These are phyloP conservation scores for Tolypocladium ophioglossoides DNA, from an alignment of 2,329 filamentous ascomycete genomes.

Conservation along the genomic window DNA sequence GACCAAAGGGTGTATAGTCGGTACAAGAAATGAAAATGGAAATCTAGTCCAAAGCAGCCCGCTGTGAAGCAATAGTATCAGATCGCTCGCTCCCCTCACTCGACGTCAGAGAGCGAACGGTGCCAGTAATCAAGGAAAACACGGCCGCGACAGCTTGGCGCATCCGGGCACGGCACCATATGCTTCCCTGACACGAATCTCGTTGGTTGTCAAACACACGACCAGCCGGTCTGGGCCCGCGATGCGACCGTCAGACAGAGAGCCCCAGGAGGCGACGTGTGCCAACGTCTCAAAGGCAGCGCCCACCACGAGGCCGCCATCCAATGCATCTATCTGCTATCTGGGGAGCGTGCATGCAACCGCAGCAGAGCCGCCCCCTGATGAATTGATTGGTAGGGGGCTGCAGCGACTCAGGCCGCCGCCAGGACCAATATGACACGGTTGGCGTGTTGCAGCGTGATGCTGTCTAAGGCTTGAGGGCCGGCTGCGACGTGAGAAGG, in stretches of 20 bases:
- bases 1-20: neutral
- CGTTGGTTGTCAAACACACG: neutral
- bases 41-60: neutral
- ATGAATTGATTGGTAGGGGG: neutral
- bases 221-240: neutral
- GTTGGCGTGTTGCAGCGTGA: neutral
- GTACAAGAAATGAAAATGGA: neutral
- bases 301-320: neutral
- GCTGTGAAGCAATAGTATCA: neutral
- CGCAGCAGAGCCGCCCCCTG: neutral
- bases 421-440: neutral
- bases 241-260: neutral
- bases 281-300: neutral
- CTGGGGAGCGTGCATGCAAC: neutral
- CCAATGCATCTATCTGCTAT: neutral
- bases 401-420: neutral
- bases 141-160: neutral
- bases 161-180: neutral
- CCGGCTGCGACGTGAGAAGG: neutral
- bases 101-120: neutral
- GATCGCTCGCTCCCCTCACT: neutral
- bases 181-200: too few species aligned
- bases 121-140: neutral
- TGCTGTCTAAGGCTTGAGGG: neutral
- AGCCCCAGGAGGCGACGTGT: neutral